Evolutionary conservation across 257 asterid species (phyloP).

Genomic region (Salvia splendens): DNA sequence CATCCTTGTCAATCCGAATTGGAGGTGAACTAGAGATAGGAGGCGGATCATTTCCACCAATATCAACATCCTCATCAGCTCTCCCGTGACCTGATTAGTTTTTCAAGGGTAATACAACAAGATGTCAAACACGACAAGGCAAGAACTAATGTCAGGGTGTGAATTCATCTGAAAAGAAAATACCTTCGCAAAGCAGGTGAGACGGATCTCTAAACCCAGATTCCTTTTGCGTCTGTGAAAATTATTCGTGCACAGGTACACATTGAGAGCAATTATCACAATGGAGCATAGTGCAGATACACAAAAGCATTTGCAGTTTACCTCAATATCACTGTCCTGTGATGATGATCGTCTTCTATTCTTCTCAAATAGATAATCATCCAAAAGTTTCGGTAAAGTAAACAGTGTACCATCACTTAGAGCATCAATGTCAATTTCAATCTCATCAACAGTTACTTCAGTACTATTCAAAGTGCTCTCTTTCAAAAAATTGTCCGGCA

Average conservation of each 20-base stretch:
- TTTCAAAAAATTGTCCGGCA: constrained; percentile 75
- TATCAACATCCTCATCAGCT: constrained; percentile 78
- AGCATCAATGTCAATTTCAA: constrained; percentile 79
- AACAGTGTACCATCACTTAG: constrained; percentile 65
- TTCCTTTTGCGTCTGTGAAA: constrained; percentile 55
- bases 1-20: constrained; percentile 56
- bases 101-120: constrained; percentile 19
- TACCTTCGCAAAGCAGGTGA: constrained; percentile 61
- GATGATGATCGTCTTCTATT: constrained; percentile 47
- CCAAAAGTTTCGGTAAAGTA: constrained; percentile 66
- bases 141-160: constrained; percentile 14
- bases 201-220: constrained; percentile 55
- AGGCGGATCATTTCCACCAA: constrained; percentile 74
- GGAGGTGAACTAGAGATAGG: constrained; percentile 64
- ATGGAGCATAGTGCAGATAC: constrained; percentile 6
- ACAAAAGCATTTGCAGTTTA: constrained; percentile 32
- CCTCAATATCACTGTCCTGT: constrained; percentile 60
- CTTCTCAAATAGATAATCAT: constrained; percentile 53
- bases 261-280: constrained; percentile 14
- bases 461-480: constrained; percentile 49
- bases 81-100: constrained; percentile 48
- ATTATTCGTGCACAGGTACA: constrained; percentile 24
- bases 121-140: constrained; percentile 15
- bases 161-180: constrained; percentile 6
- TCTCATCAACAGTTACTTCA: constrained; percentile 73